Evolutionary conservation across 129 eudicot genomes (phyloP).

Genomic region (Sambucus nigra): DNA sequence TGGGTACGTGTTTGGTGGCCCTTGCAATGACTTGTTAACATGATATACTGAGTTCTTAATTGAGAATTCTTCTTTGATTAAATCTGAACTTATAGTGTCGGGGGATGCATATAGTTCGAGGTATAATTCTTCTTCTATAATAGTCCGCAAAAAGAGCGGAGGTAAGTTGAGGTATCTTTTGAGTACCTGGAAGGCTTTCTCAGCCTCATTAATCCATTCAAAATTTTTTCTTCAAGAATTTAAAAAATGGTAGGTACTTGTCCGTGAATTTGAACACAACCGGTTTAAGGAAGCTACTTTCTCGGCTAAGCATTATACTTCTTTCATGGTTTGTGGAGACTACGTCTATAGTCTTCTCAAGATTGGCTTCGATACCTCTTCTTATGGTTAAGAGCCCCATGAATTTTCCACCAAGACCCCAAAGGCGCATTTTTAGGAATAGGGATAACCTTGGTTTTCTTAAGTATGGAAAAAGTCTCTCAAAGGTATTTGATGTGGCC

Average conservation of each 20-base stretch:
- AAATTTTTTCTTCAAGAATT: background rate
- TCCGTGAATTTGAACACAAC: background rate
- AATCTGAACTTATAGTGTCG: too few species aligned
- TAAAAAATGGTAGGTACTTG: background rate
- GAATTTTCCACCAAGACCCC: too few species aligned
- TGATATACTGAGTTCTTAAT: too few species aligned
- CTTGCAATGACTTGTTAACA: too few species aligned
- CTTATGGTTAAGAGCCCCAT: background rate
- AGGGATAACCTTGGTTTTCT: too few species aligned
- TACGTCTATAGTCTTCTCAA: background rate
- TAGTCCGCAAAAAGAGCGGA: background rate
- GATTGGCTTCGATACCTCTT: background rate
- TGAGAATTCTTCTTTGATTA: too few species aligned
- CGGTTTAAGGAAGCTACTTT: too few species aligned
- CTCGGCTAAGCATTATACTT: background rate
- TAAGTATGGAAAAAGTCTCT: too few species aligned
- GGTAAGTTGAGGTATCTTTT: background rate
- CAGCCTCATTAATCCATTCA: background rate
- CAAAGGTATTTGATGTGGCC: too few species aligned
- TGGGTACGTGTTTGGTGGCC: too few species aligned
- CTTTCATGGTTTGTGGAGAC: background rate
- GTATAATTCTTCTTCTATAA: background rate
- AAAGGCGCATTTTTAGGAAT: too few species aligned
- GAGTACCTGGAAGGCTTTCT: background rate
- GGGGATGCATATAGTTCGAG: background rate